These are phyloP conservation scores for Chalciporus piperatus DNA, from an alignment of 768 basidiomycete genomes.

Conservation along the genomic window DNA sequence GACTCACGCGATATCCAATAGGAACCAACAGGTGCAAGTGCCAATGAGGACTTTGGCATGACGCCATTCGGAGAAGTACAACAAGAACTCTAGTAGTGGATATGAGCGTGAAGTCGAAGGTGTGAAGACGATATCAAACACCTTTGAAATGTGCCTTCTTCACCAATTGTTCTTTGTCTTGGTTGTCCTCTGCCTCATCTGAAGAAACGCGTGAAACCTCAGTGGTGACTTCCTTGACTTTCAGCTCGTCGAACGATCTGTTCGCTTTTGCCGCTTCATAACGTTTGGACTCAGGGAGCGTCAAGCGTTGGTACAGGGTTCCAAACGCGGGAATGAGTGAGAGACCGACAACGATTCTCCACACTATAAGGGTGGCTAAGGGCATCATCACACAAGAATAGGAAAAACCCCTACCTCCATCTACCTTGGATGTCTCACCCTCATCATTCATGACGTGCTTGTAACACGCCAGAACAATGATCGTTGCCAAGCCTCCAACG, in stretches of 20 bases:
- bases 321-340: conserved; percentile 73
- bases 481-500: conserved; percentile 56
- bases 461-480: conserved; percentile 64
- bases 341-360: conserved; percentile 73
- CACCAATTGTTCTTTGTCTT: conserved; percentile 20
- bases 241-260: conserved; percentile 31
- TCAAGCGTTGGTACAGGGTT: conserved; percentile 74
- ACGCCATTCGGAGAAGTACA: conserved; percentile 71
- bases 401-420: conserved; percentile 51
- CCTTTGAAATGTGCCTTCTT: conserved; percentile 55
- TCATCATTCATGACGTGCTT: conserved; percentile 59
- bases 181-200: background rate
- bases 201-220: background rate
- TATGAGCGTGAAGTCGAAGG: background rate
- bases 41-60: conserved; percentile 67
- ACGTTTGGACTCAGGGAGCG: conserved; percentile 65
- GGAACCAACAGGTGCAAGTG: conserved; percentile 69
- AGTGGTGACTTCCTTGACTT: conserved; percentile 28
- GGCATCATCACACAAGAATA: background rate
- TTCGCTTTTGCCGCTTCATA: conserved; percentile 41
- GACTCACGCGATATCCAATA: conserved; percentile 65
- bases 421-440: conserved; percentile 59
- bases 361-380: conserved; percentile 38
- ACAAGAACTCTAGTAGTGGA: conserved; percentile 48
- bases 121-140: conserved; percentile 10